A percentile compares a stretch with the other conserved stretches of the same genome.
These are phyloP conservation scores for Tuber brumale DNA, from an alignment of 495 filamentous ascomycete species.

Conservation along the genomic window DNA sequence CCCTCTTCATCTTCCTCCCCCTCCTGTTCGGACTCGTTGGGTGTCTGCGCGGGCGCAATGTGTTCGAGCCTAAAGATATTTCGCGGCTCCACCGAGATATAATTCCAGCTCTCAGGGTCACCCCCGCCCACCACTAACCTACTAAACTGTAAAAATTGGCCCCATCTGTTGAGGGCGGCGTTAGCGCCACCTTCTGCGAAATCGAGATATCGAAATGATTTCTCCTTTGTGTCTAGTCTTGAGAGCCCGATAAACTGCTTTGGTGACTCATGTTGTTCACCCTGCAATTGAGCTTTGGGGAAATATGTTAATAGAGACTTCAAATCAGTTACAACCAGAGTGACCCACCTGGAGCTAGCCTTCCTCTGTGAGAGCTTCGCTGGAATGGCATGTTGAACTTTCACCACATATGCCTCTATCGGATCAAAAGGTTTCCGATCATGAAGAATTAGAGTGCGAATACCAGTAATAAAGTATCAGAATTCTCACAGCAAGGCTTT, in stretches of 20 bases:
- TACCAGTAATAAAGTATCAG: neutral
- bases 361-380: neutral
- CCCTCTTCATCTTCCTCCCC: neutral
- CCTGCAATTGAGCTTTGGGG: neutral
- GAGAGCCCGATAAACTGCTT: neutral
- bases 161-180: conserved; percentile 1
- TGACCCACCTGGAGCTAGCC: neutral
- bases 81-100: neutral
- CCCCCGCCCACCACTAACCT: neutral
- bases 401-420: neutral
- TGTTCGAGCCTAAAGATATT: neutral
- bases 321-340: neutral
- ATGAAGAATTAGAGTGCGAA: neutral
- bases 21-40: neutral
- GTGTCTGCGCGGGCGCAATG: neutral
- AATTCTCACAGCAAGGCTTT: neutral
- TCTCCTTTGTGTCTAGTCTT: neutral
- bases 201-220: neutral
- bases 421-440: neutral
- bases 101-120: neutral
- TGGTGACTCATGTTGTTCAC: neutral
- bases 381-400: neutral
- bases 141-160: conserved; percentile 1
- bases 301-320: neutral
- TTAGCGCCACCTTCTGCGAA: conserved; percentile 2